These are phyloP conservation scores for Aspergillus unguis DNA, from an alignment of 2,329 filamentous ascomycete genomes.

Conservation along the genomic window DNA sequence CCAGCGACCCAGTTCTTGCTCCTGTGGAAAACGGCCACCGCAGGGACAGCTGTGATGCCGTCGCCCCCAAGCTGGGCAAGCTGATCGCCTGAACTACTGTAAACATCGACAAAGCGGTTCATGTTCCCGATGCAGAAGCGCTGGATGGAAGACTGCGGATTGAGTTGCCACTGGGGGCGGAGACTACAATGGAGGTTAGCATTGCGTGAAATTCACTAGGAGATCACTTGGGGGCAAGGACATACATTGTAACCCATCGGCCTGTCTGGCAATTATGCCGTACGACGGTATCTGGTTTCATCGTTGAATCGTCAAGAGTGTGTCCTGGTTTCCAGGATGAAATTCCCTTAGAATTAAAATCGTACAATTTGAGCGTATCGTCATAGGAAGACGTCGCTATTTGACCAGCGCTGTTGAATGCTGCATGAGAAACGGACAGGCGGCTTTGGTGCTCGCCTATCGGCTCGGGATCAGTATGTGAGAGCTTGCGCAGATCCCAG, in stretches of 20 bases:
- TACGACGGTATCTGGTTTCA: constrained; percentile 67
- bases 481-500: constrained; percentile 81
- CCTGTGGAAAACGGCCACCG: constrained; percentile 86
- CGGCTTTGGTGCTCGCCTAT: constrained; percentile 78
- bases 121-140: constrained; percentile 95
- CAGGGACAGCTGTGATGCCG: constrained; percentile 89
- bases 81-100: constrained; percentile 75
- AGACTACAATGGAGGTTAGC: constrained; percentile 44
- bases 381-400: constrained; percentile 93
- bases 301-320: constrained; percentile 57
- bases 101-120: constrained; percentile 95
- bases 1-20: constrained; percentile 87
- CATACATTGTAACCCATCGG: constrained; percentile 80
- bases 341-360: constrained; percentile 61
- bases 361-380: constrained; percentile 89
- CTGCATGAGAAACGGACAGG: constrained; percentile 86
- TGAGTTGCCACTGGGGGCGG: constrained; percentile 85
- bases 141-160: constrained; percentile 73
- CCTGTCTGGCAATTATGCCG: constrained; percentile 95
- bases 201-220: background rate
- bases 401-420: constrained; percentile 80
- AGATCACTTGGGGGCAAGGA: constrained; percentile 5
- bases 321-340: constrained; percentile 58
- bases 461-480: constrained; percentile 63
- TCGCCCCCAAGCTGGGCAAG: constrained; percentile 85